Evolutionary conservation across 1,139 yeast genomes (phyloP).

Genomic region (Diutina pseudorugosa): DNA sequence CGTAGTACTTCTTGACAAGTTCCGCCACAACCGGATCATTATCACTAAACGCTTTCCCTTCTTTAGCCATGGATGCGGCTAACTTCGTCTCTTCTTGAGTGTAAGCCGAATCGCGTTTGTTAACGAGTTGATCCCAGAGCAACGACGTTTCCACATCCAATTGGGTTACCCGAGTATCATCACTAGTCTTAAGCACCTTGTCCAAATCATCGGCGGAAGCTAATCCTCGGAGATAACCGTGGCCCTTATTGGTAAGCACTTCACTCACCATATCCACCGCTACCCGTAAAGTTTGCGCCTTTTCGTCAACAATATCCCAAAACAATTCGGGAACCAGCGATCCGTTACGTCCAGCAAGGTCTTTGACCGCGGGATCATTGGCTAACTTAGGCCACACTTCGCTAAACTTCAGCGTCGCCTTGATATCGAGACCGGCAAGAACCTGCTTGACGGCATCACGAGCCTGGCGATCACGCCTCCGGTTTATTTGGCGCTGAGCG

Average conservation of each 20-base stretch:
- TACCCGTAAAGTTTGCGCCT: not conserved
- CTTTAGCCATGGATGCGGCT: not conserved
- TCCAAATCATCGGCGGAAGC: not conserved
- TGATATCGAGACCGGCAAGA: constrained; percentile 22
- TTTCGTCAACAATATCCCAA: constrained; percentile 63
- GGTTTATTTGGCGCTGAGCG: constrained; percentile 26
- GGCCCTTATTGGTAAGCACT: not conserved
- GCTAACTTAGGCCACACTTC: constrained; percentile 42
- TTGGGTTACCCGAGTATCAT: not conserved
- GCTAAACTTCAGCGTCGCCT: constrained; percentile 48
- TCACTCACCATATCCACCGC: not conserved
- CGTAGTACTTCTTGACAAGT: not conserved
- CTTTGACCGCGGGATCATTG: constrained; percentile 46
- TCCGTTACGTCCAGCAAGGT: constrained; percentile 65
- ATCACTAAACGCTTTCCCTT: not conserved
- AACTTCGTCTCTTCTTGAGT: not conserved
- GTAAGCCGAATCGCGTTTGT: not conserved
- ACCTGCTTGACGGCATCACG: constrained; percentile 47
- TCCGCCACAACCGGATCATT: not conserved
- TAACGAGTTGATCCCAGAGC: not conserved
- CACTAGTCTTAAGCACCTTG: not conserved
- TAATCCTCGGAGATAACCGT: not conserved
- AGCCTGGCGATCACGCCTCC: constrained; percentile 49
- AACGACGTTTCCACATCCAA: not conserved
- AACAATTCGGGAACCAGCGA: constrained; percentile 71